These are phyloP conservation scores for Podila horticola DNA, from an alignment of 192 early-diverging fungal species.

Conservation along the genomic window DNA sequence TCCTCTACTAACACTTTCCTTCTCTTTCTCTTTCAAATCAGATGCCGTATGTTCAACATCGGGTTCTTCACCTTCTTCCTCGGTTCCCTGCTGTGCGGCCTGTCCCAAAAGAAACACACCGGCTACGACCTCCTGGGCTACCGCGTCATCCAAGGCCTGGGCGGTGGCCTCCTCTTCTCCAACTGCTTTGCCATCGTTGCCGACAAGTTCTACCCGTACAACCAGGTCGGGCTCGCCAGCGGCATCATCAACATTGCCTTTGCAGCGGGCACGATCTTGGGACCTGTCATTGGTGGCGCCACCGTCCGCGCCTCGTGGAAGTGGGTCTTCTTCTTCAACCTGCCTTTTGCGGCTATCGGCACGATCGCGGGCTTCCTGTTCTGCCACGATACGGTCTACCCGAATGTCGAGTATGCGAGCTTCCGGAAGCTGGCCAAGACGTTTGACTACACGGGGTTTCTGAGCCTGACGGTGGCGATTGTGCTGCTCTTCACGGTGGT, in stretches of 20 bases:
- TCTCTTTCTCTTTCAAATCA: background rate
- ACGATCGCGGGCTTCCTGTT: conserved; percentile 8
- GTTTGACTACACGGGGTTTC: conserved; percentile 16
- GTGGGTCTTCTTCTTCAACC: conserved; percentile 28
- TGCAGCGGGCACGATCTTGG: conserved; percentile 13
- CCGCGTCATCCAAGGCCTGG: conserved; percentile 21
- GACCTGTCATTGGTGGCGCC: conserved; percentile 20
- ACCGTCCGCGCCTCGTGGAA: conserved; percentile 14
- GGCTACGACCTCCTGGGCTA: conserved; percentile 21
- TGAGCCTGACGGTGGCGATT: background rate
- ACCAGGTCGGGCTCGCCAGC: conserved; percentile 21
- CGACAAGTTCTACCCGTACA: conserved; percentile 19
- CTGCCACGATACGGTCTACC: conserved; percentile 12
- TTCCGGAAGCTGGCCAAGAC: background rate
- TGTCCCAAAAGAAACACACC: conserved; percentile 10
- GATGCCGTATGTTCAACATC: conserved; percentile 20
- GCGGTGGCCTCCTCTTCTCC: conserved; percentile 16
- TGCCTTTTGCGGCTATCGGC: conserved; percentile 13
- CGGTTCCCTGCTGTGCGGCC: conserved; percentile 3
- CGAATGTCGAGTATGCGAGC: conserved; percentile 8
- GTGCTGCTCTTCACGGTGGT: conserved; percentile 11
- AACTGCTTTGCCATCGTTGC: conserved; percentile 22
- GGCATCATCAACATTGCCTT: conserved; percentile 28
- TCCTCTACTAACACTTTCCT: background rate
- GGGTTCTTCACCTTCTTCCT: conserved; percentile 11